A percentile compares a stretch with the other conserved stretches of the same genome.
Conservation (phyloP, 768 basidiomycete genomes). For the Pisolithus marmoratus region DNA sequence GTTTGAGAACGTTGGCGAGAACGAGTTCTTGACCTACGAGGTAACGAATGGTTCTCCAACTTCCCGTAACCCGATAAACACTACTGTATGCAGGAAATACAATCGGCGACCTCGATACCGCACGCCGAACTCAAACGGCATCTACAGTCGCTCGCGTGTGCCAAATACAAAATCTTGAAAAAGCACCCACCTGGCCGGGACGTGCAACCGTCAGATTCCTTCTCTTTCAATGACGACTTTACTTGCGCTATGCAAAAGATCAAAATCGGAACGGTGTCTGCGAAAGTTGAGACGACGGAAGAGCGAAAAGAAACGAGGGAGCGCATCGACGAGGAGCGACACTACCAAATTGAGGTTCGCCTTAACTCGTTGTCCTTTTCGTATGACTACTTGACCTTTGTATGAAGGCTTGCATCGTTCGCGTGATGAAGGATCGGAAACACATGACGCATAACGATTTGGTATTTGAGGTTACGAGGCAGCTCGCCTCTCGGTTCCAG, state of each 20-base stretch:
- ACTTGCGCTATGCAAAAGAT: conserved; percentile 79
- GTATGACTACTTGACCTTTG: neutral
- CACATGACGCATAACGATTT: conserved; percentile 84
- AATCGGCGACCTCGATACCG: conserved; percentile 64
- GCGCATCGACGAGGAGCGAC: conserved; percentile 87
- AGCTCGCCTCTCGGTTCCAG: conserved; percentile 77
- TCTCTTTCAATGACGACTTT: conserved; percentile 86
- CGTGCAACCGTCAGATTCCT: conserved; percentile 66
- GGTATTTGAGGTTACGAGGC: conserved; percentile 84
- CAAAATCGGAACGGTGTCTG: conserved; percentile 87
- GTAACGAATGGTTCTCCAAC: conserved; percentile 35
- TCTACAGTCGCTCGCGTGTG: conserved; percentile 92
- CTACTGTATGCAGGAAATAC: conserved; percentile 65
- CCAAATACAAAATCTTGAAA: conserved; percentile 86
- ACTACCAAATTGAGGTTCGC: conserved; percentile 81
- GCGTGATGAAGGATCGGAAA: conserved; percentile 96
- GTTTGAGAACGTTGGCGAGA: conserved; percentile 68
- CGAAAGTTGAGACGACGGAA: conserved; percentile 79
- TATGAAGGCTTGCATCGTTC: conserved; percentile 89
- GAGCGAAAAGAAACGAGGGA: conserved; percentile 89
- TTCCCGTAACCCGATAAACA: neutral
- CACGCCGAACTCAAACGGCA: conserved; percentile 83
- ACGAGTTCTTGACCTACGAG: conserved; percentile 69
- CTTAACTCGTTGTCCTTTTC: neutral
- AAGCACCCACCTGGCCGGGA: conserved; percentile 90